Conservation (phyloP, 2,329 filamentous ascomycete genomes). For the Pestalotiopsis sp. region DNA sequence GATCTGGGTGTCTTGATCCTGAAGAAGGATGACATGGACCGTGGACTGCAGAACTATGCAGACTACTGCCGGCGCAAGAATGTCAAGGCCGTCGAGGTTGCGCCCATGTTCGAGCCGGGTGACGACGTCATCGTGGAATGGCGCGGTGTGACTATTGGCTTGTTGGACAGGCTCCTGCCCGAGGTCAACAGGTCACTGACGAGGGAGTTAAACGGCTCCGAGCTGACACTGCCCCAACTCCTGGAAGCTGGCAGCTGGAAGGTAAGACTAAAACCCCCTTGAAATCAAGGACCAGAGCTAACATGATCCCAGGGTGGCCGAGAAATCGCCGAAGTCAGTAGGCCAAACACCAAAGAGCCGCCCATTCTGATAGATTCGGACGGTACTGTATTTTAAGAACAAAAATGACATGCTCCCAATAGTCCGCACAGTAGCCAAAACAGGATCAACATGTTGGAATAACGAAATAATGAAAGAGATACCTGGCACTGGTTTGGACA, state of each 20-base stretch:
- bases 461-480: background rate
- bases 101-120: conserved; percentile 60
- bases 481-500: background rate
- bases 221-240: conserved; percentile 50
- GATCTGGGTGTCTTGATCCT: conserved; percentile 57
- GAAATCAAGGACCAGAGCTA: conserved; percentile 17
- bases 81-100: conserved; percentile 46
- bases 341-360: conserved; percentile 94
- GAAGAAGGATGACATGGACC: conserved; percentile 44
- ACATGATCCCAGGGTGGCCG: conserved; percentile 70
- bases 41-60: conserved; percentile 47
- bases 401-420: background rate
- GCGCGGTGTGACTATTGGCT: conserved; percentile 64
- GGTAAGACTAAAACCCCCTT: conserved; percentile 12
- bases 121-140: conserved; percentile 68
- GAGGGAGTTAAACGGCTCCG: conserved; percentile 35
- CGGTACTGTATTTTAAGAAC: conserved; percentile 83
- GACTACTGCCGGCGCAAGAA: conserved; percentile 27
- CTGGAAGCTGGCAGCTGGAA: conserved; percentile 59
- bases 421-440: background rate
- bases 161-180: conserved; percentile 56
- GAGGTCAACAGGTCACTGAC: conserved; percentile 44
- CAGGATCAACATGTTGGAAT: background rate
- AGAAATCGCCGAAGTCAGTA: conserved; percentile 92
- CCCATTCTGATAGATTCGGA: conserved; percentile 97